These are phyloP conservation scores for Beauveria sp. DNA, from an alignment of 2,329 filamentous ascomycete species.

Conservation along the genomic window DNA sequence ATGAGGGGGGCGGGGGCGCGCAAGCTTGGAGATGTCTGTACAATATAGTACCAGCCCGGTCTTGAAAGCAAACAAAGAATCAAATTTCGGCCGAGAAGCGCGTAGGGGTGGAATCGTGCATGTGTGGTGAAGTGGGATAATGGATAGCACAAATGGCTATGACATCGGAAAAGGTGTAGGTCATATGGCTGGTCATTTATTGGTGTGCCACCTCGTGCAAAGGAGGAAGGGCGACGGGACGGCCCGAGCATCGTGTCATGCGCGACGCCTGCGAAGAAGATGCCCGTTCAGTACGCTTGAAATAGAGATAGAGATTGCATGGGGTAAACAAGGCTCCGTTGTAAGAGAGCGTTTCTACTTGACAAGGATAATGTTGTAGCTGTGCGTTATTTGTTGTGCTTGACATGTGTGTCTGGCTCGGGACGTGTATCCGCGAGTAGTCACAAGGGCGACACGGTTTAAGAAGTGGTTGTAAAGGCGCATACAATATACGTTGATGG, in stretches of 20 bases:
- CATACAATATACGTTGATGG: not conserved
- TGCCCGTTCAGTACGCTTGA: not conserved
- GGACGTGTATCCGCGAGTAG: not conserved
- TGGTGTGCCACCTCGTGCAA: not conserved
- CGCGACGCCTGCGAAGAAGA: not conserved
- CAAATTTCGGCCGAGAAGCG: not conserved
- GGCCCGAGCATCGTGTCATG: not conserved
- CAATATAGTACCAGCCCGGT: constrained; percentile 17
- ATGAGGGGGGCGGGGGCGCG: not conserved
- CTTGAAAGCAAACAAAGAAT: constrained; percentile 1
- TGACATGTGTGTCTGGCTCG: not conserved
- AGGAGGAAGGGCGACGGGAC: not conserved
- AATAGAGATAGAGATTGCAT: not conserved
- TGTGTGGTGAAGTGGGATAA: no score
- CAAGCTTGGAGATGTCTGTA: constrained; percentile 17
- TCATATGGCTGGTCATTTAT: not conserved
- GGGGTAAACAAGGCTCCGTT: not conserved
- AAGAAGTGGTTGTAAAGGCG: not conserved
- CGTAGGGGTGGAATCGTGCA: not conserved
- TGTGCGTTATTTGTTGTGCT: not conserved
- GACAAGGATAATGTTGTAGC: not conserved
- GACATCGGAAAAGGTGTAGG: not conserved
- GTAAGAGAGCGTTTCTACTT: not conserved
- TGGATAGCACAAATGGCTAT: no score
- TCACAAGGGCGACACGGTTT: not conserved